Evolutionary conservation across 2,329 filamentous ascomycete species (phyloP).

Genomic region (Neonectria ditissima): DNA sequence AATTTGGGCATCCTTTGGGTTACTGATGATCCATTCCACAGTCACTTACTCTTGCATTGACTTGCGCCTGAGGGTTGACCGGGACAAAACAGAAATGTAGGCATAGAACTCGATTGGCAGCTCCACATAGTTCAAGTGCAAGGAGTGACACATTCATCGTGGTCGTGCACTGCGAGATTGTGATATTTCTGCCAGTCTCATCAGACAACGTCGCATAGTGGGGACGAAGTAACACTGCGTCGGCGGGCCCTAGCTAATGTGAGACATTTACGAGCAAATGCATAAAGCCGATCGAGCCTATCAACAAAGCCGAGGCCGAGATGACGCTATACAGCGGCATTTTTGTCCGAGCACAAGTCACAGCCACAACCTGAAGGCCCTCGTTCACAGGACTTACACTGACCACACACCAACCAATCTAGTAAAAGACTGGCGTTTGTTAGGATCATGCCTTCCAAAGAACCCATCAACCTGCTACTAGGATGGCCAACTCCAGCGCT

Average conservation of each 20-base stretch:
- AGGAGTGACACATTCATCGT: too few relatives aligned
- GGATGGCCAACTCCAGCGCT: slow-evolving; percentile 16
- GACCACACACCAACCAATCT: background rate
- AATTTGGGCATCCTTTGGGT: too few relatives aligned
- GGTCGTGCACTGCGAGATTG: too few relatives aligned
- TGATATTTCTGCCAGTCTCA: too few relatives aligned
- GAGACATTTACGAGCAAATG: background rate
- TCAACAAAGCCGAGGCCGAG: background rate
- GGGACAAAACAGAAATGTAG: too few relatives aligned
- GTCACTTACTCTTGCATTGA: too few relatives aligned
- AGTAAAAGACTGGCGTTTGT: background rate
- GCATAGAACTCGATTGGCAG: too few relatives aligned
- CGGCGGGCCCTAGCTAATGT: background rate
- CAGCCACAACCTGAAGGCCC: background rate
- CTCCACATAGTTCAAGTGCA: too few relatives aligned
- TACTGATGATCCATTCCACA: too few relatives aligned
- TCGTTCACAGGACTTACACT: background rate
- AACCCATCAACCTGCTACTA: slow-evolving; percentile 2
- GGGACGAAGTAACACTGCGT: background rate
- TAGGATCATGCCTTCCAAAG: background rate
- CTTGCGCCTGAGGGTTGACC: too few relatives aligned
- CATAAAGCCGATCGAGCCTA: slow-evolving; percentile 1
- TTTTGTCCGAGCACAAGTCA: background rate
- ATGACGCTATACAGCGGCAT: background rate
- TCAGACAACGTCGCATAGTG: background rate